phyloP scores from a whole-genome alignment of 371 early-diverging fungal species.

The Syncephalastrum monosporum region DNA sequence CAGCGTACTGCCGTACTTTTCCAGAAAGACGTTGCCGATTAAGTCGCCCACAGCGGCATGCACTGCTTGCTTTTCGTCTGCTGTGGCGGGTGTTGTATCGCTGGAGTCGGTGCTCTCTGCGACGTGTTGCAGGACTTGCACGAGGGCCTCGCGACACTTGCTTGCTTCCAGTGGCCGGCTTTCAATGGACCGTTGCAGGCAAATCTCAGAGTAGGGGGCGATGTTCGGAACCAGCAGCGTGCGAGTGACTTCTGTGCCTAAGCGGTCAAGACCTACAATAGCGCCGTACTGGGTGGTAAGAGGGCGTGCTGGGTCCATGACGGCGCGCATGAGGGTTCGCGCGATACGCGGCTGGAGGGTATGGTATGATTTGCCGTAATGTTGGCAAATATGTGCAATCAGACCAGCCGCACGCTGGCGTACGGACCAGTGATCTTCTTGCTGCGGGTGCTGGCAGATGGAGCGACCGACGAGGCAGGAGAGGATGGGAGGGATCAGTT shows the following conservation, averaged over 20 bases:
- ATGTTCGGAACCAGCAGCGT: conserved; percentile 79
- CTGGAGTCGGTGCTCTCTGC: too few species aligned
- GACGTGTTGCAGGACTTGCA: conserved; percentile 9
- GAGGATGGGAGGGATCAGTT: conserved; percentile 94
- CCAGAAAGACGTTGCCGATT: conserved; percentile 7
- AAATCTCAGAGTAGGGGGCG: conserved; percentile 54
- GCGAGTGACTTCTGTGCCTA: conserved; percentile 80
- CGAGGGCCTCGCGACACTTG: conserved; percentile 41
- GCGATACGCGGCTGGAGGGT: conserved; percentile 87
- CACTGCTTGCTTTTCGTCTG: too few species aligned
- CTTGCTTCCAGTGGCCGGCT: conserved; percentile 32
- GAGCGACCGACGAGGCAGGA: conserved; percentile 93
- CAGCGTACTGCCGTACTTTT: conserved; percentile 1
- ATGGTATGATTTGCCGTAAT: conserved; percentile 79
- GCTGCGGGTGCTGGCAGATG: conserved; percentile 63
- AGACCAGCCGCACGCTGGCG: conserved; percentile 78
- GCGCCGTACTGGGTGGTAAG: conserved; percentile 89
- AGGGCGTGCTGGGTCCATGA: conserved; percentile 84
- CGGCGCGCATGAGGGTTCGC: conserved; percentile 84
- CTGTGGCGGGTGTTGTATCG: too few species aligned
- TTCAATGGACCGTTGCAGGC: conserved; percentile 23
- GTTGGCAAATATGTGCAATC: conserved; percentile 67
- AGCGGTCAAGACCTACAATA: conserved; percentile 72
- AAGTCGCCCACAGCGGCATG: too few species aligned
- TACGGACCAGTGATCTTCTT: conserved; percentile 81